These are phyloP conservation scores for Penicillium macrosclerotiorum DNA, from an alignment of 495 filamentous ascomycete genomes.

Conservation along the genomic window DNA sequence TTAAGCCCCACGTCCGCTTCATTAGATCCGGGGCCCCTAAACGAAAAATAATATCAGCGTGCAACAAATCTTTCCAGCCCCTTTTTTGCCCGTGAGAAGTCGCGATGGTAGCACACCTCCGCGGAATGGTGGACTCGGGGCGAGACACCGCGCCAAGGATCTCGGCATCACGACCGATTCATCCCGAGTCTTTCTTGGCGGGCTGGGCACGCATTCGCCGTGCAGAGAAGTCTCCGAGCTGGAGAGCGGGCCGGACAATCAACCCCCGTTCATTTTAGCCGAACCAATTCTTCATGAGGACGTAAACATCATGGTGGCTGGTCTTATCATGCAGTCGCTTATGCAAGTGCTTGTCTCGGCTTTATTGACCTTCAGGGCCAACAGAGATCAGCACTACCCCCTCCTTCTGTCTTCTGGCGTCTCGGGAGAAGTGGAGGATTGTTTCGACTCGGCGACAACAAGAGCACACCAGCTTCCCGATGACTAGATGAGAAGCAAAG, in stretches of 20 bases:
- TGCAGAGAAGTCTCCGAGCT: not conserved
- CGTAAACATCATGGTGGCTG: not conserved
- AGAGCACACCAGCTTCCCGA: no score
- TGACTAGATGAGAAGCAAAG: no score
- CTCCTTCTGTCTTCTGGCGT: no score
- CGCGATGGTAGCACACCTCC: not conserved
- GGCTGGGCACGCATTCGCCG: constrained; percentile 3
- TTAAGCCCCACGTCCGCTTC: no score
- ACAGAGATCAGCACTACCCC: no score
- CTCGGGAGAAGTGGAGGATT: not conserved
- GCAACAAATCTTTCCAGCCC: not conserved
- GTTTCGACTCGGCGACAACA: not conserved
- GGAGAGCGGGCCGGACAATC: not conserved
- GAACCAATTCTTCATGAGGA: not conserved
- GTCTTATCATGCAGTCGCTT: not conserved
- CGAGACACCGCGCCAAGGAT: constrained; percentile 15
- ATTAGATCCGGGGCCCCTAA: no score
- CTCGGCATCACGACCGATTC: constrained; percentile 13
- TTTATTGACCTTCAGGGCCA: not conserved
- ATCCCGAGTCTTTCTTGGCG: constrained; percentile 23
- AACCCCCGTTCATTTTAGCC: not conserved
- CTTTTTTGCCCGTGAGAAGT: not conserved
- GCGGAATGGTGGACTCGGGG: constrained; percentile 3
- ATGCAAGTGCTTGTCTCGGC: not conserved
- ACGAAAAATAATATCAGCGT: no score